Evolutionary conservation across 768 basidiomycete species (phyloP).

Genomic region (Hygrophoropsis aurantiaca): DNA sequence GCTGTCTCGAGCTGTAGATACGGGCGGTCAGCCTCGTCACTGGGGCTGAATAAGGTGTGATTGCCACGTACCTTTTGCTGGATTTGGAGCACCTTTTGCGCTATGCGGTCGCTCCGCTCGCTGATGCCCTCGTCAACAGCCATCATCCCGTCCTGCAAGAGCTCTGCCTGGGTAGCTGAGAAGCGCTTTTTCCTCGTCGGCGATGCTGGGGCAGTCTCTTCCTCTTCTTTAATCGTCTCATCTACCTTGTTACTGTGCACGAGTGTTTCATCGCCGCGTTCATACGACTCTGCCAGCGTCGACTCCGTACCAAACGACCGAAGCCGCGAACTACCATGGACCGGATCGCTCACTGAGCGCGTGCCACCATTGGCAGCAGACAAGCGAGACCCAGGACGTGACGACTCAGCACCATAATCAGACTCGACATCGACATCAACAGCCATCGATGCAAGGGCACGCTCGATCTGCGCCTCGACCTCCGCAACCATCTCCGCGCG

Average conservation of each 20-base stretch:
- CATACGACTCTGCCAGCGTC: constrained; percentile 71
- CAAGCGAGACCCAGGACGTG: constrained; percentile 65
- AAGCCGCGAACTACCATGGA: constrained; percentile 37
- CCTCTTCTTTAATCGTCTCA: constrained; percentile 60
- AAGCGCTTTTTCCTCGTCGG: constrained; percentile 72
- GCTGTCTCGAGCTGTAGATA: constrained; percentile 78
- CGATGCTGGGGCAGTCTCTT: constrained; percentile 41
- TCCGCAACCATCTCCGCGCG: constrained; percentile 91
- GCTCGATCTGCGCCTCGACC: constrained; percentile 88
- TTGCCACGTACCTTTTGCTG: constrained; percentile 87
- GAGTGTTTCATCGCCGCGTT: constrained; percentile 41
- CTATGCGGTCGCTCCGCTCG: constrained; percentile 82
- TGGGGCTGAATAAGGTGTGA: constrained; percentile 4
- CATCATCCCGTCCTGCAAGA: constrained; percentile 73
- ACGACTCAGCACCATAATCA: constrained; percentile 61
- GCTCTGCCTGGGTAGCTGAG: constrained; percentile 66
- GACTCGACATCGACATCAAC: constrained; percentile 71
- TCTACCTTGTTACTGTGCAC: constrained; percentile 35
- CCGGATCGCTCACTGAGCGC: constrained; percentile 62
- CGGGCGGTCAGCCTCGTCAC: too few relatives aligned
- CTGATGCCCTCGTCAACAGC: constrained; percentile 88
- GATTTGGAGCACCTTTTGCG: constrained; percentile 84
- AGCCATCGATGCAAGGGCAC: constrained; percentile 82
- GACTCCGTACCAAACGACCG: constrained; percentile 80
- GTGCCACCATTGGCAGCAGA: constrained; percentile 50